Evolutionary conservation across 164 flowering plant species (phyloP).

Genomic region (Piper longum): DNA sequence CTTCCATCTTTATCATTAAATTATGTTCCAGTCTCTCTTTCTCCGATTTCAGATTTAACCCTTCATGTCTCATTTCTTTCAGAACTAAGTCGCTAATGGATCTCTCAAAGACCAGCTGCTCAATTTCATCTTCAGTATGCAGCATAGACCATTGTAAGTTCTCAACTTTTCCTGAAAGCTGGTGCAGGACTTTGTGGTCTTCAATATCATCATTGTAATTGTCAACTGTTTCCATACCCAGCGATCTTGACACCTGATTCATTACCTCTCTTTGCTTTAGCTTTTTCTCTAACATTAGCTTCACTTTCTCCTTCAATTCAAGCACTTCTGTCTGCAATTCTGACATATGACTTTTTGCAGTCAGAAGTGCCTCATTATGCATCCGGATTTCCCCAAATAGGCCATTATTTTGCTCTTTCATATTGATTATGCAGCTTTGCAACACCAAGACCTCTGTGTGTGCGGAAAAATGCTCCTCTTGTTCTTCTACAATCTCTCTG

Average conservation of each 20-base stretch:
- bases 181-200: constrained; percentile 18
- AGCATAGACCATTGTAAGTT: constrained; percentile 25
- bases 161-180: constrained; percentile 26
- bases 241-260: constrained; percentile 33
- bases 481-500: constrained; percentile 56
- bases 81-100: constrained; percentile 47
- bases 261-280: constrained; percentile 38
- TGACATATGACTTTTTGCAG: constrained; percentile 37
- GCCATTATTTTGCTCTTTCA: constrained; percentile 46
- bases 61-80: constrained; percentile 31
- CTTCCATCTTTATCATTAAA: constrained; percentile 14
- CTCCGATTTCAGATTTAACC: constrained; percentile 25
- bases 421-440: constrained; percentile 54
- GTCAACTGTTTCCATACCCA: constrained; percentile 24
- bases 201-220: constrained; percentile 15
- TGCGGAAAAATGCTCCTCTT: constrained; percentile 49
- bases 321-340: constrained; percentile 61
- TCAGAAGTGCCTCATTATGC: constrained; percentile 43
- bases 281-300: constrained; percentile 46
- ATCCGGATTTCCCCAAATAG: constrained; percentile 48
- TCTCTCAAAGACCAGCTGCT: constrained; percentile 49
- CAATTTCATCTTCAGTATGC: constrained; percentile 42
- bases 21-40: constrained; percentile 24
- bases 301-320: constrained; percentile 51
- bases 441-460: constrained; percentile 62